A percentile compares a stretch with the other conserved stretches of the same genome.
phyloP scores from a whole-genome alignment of 495 filamentous ascomycete species.

The Xylaria longipes region DNA sequence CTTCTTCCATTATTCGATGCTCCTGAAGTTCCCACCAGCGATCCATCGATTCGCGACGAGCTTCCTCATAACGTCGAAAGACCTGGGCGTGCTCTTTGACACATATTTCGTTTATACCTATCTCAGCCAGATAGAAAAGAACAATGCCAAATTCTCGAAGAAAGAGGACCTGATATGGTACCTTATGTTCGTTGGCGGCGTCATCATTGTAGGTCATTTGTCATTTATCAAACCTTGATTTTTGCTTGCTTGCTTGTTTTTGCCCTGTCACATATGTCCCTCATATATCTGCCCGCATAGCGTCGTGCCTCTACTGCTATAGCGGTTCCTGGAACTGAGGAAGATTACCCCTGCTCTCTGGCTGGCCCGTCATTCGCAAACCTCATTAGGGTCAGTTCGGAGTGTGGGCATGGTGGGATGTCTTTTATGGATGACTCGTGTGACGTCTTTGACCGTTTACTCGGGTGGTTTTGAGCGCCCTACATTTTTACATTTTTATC shows the following conservation, averaged over 20 bases:
- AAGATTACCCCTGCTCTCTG: slow-evolving; percentile 87
- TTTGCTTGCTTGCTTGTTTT: neutral
- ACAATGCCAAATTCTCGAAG: slow-evolving; percentile 48
- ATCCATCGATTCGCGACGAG: slow-evolving; percentile 64
- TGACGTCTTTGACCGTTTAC: slow-evolving; percentile 64
- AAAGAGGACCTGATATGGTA: slow-evolving; percentile 59
- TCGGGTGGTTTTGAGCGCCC: slow-evolving; percentile 80
- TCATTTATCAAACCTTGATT: slow-evolving; percentile 20
- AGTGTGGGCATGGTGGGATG: slow-evolving; percentile 91
- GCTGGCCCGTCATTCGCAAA: slow-evolving; percentile 80
- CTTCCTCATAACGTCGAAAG: slow-evolving; percentile 72
- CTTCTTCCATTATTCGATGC: slow-evolving; percentile 59
- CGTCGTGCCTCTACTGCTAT: slow-evolving; percentile 70
- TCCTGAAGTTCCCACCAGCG: slow-evolving; percentile 69
- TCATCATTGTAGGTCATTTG: slow-evolving; percentile 53
- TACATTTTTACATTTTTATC: slow-evolving; percentile 66
- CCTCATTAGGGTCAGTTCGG: slow-evolving; percentile 70
- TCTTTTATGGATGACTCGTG: slow-evolving; percentile 79
- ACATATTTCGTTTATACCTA: slow-evolving; percentile 70
- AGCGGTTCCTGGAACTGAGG: slow-evolving; percentile 98
- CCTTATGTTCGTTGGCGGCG: slow-evolving; percentile 47
- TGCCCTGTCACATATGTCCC: slow-evolving; percentile 49
- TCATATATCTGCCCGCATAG: slow-evolving; percentile 98
- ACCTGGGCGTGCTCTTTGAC: slow-evolving; percentile 75
- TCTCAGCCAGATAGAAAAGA: slow-evolving; percentile 50